A percentile compares a stretch with the other conserved stretches of the same genome.
phyloP scores from a whole-genome alignment of 208 protist species.

The Strigomonas culicis region DNA sequence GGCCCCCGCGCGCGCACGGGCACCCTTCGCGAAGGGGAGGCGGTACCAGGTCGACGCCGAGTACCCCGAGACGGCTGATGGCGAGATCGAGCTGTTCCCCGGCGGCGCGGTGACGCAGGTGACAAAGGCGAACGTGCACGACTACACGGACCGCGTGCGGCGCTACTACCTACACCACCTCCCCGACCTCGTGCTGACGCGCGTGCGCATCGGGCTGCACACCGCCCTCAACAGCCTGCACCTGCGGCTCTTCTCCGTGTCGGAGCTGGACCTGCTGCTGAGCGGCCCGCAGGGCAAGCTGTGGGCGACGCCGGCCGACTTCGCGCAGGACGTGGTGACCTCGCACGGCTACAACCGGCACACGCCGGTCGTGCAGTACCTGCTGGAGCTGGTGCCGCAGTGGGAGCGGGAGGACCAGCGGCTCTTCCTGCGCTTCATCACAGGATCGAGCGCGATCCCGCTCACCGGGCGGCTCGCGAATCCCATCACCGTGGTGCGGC shows the following conservation, averaged over 20 bases:
- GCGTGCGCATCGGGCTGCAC: conserved; percentile 50
- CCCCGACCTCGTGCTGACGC: conserved; percentile 23
- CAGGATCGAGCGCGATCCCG: conserved; percentile 58
- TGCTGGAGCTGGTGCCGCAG: conserved; percentile 54
- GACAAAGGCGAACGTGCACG: conserved; percentile 33
- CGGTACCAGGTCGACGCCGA: too few relatives aligned
- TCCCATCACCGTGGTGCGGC: conserved; percentile 76
- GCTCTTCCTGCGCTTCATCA: conserved; percentile 78
- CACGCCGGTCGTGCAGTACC: conserved; percentile 45
- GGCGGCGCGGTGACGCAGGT: conserved; percentile 22
- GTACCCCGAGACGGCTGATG: background rate
- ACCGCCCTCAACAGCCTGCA: conserved; percentile 39
- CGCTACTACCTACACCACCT: conserved; percentile 36
- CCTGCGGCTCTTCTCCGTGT: conserved; percentile 52
- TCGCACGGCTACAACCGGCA: conserved; percentile 60
- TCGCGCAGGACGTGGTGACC: conserved; percentile 34
- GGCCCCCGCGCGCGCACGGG: too few relatives aligned
- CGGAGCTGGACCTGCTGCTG: conserved; percentile 54
- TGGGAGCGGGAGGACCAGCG: conserved; percentile 61
- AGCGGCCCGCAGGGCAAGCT: conserved; percentile 49
- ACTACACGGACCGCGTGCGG: conserved; percentile 36
- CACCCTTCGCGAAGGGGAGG: too few relatives aligned
- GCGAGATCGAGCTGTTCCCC: conserved; percentile 19
- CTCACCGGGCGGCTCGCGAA: conserved; percentile 42
- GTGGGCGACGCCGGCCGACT: conserved; percentile 47